Evolutionary conservation across 2,329 filamentous ascomycete genomes (phyloP).

Genomic region (Elsinoe necatrix): DNA sequence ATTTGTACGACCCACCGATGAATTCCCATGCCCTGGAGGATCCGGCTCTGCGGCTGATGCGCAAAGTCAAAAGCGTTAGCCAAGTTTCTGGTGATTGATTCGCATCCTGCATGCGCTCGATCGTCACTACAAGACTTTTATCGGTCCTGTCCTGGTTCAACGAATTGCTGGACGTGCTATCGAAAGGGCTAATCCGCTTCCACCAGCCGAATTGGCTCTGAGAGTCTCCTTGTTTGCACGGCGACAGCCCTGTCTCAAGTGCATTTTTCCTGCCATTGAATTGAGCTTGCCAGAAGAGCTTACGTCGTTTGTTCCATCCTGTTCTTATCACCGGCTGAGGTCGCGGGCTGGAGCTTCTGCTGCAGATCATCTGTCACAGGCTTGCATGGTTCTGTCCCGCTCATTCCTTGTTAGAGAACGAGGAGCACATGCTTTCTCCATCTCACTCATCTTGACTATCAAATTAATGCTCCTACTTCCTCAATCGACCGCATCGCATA

Average conservation of each 20-base stretch:
- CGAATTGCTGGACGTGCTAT: conserved; percentile 3
- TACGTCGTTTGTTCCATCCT: not conserved
- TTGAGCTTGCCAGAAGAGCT: conserved; percentile 1
- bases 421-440: not conserved
- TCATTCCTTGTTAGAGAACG: conserved; percentile 8
- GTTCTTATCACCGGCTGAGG: conserved; percentile 1
- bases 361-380: conserved; percentile 13
- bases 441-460: not conserved
- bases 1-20: not conserved
- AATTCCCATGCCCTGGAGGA: not conserved
- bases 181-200: conserved; percentile 4
- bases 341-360: not conserved
- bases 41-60: conserved; percentile 1
- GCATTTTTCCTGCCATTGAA: not conserved
- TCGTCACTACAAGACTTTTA: not conserved
- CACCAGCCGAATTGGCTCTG: not conserved
- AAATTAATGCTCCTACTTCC: not conserved
- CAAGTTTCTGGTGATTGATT: conserved; percentile 13
- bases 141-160: conserved; percentile 1
- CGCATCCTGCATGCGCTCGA: conserved; percentile 10
- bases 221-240: not conserved
- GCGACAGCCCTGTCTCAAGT: not conserved
- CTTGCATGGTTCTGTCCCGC: conserved; percentile 1
- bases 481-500: not conserved
- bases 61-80: conserved; percentile 4